Evolutionary conservation across 768 basidiomycete genomes (phyloP).

Genomic region (Russula abietina): DNA sequence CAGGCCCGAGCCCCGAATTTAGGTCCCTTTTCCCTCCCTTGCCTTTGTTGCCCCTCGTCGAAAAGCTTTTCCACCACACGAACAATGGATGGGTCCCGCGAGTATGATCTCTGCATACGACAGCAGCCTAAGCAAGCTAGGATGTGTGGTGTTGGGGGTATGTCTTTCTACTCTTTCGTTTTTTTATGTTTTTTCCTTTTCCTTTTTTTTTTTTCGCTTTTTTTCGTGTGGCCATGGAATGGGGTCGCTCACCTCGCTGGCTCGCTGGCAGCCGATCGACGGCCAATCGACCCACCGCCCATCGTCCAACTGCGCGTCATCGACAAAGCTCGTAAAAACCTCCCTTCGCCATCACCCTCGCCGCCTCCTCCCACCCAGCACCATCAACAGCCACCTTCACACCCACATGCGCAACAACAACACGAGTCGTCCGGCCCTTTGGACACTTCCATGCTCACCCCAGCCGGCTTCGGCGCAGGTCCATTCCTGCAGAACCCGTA

Average conservation of each 20-base stretch:
- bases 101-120: conserved; percentile 79
- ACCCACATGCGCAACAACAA: conserved; percentile 13
- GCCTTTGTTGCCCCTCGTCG: conserved; percentile 7
- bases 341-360: conserved; percentile 24
- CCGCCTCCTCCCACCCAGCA: conserved; percentile 20
- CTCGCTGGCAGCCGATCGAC: conserved; percentile 67
- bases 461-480: conserved; percentile 39
- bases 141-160: conserved; percentile 86
- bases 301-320: conserved; percentile 92
- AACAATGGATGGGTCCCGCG: conserved; percentile 42
- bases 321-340: conserved; percentile 45
- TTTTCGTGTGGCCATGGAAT: conserved; percentile 3
- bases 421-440: conserved; percentile 12
- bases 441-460: conserved; percentile 22
- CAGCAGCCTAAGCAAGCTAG: conserved; percentile 90
- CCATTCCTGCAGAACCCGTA: conserved; percentile 85
- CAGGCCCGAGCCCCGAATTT: conserved; percentile 21
- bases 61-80: neutral
- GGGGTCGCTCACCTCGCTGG: conserved; percentile 1
- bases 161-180: conserved; percentile 28
- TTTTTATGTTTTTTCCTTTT: neutral
- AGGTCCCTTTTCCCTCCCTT: conserved; percentile 22
- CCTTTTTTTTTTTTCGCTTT: neutral
- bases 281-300: conserved; percentile 94
- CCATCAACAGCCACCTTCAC: conserved; percentile 3